phyloP scores from a whole-genome alignment of 164 flowering plant genomes.

The Vitis labrusca region DNA sequence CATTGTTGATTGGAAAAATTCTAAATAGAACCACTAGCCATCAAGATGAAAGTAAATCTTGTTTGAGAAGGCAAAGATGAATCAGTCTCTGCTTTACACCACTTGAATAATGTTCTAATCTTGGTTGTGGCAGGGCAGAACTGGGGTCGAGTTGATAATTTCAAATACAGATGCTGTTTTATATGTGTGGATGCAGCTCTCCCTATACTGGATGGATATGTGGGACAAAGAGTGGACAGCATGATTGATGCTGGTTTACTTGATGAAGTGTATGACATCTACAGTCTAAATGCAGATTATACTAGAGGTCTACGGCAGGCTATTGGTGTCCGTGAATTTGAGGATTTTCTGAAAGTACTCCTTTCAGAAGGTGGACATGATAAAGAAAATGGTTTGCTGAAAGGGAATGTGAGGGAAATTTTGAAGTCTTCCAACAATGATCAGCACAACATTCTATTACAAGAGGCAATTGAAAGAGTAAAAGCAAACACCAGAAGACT shows the following conservation, averaged over 20 bases:
- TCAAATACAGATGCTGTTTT: slow-evolving; percentile 82
- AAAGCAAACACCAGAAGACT: slow-evolving; percentile 85
- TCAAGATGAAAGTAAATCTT: too few species aligned
- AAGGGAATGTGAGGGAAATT: slow-evolving; percentile 31
- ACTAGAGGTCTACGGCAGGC: slow-evolving; percentile 85
- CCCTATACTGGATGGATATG: slow-evolving; percentile 66
- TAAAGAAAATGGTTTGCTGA: slow-evolving; percentile 14
- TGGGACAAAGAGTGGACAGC: slow-evolving; percentile 72
- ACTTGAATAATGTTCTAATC: slow-evolving; percentile 15
- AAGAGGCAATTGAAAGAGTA: slow-evolving; percentile 68
- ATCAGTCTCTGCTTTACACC: too few species aligned
- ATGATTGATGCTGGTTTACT: slow-evolving; percentile 87
- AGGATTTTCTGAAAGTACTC: slow-evolving; percentile 49
- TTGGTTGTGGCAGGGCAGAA: slow-evolving; percentile 89
- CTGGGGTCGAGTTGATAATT: slow-evolving; percentile 79
- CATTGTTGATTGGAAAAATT: too few species aligned
- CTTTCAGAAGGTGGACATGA: slow-evolving; percentile 19
- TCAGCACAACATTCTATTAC: slow-evolving; percentile 33
- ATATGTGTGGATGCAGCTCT: slow-evolving; percentile 86
- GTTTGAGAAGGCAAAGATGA: too few species aligned
- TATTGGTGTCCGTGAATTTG: slow-evolving; percentile 93
- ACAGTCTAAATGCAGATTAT: slow-evolving; percentile 59
- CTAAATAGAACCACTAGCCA: too few species aligned
- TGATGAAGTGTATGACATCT: slow-evolving; percentile 73
- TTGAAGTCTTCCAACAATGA: slow-evolving; percentile 27